Evolutionary conservation across 225 moss, liverwort and hornwort species (phyloP), one percentile per base, ranked within the genome.

Genomic region (Physcomitrium patens): DNA sequence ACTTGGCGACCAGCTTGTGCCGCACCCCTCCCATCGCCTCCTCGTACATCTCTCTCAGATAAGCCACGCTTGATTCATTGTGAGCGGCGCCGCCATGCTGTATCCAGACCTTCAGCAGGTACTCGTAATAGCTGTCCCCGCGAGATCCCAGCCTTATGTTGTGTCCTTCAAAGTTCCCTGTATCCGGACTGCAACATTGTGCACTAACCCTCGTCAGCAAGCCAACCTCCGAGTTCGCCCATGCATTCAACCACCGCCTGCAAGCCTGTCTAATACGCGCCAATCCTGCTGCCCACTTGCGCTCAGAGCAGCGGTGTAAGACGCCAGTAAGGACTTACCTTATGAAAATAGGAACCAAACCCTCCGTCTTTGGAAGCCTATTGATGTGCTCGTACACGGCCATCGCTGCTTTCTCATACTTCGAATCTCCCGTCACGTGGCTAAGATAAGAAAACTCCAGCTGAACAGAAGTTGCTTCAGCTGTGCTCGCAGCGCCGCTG

Each of bases 121-220:
- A 99, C 82, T 99, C 97, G 77, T 99, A 99, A 77, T 99, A 99
- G 85, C 97, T 99, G 82, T 99, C 97, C 77, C 97, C 97, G 57
- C 94, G 93, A 55, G 97, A 99, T 59, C 94, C 97, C 72, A 99
- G 58, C 71, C 94, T 85, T 81, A 99, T 94, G 61, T 99, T 93
- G 62, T 80, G 86, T 55, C 97, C 94, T 76, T 78, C 54, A 84
- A 99, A 99, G 50, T 94, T 86, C 46, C 97, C 97, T 77, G 97
- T 83, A 47, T 84, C 80, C 75, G 97, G 90, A 77, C 97, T 99
- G 83, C 56, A 67, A 67, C 51, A 84, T 53, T 78, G 63, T 10
- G 53, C 13, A 51, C 9, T 51, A 16, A 71, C 73, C 15, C 15
- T 60, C 37, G 41, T 37, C 31, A 44, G 65, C 64, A 1, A 67